Conservation (phyloP, 441 rosid species). For the Bruguiera hainesii region DNA sequence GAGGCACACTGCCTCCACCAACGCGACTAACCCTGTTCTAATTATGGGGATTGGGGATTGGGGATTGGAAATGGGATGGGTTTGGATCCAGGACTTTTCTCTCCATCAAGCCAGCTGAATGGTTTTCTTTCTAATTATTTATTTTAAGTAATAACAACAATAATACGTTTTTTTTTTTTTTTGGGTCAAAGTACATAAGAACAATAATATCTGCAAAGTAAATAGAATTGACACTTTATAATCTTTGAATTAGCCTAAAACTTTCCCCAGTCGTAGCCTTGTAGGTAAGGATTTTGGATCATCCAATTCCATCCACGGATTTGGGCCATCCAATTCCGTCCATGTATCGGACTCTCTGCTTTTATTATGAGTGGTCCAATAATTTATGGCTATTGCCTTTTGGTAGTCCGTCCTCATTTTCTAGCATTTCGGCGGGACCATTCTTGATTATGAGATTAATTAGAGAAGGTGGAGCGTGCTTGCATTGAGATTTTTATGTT, state of each 20-base stretch:
- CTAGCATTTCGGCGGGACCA: constrained; percentile 24
- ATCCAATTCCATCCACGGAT: constrained; percentile 9
- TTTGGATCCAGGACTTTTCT: no score
- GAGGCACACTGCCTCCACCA: no score
- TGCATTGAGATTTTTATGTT: not conserved
- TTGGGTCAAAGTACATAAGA: no score
- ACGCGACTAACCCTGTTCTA: not conserved
- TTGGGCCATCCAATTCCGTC: constrained; percentile 29
- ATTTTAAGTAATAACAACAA: no score
- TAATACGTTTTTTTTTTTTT: no score
- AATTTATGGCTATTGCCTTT: constrained; percentile 4
- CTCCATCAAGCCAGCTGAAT: no score
- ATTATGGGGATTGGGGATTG: no score
- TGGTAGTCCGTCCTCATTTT: constrained; percentile 23
- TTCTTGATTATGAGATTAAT: constrained; percentile 18
- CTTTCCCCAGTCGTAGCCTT: constrained; percentile 3
- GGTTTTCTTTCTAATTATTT: no score
- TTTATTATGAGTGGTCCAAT: constrained; percentile 36
- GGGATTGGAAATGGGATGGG: no score
- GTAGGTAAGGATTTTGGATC: constrained; percentile 19
- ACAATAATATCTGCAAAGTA: no score
- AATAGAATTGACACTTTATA: no score
- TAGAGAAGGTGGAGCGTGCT: not conserved
- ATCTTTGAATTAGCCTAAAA: not conserved
- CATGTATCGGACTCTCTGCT: constrained; percentile 10